Conservation (phyloP, 2,329 filamentous ascomycete species). For the Sporothrix protearum region DNA sequence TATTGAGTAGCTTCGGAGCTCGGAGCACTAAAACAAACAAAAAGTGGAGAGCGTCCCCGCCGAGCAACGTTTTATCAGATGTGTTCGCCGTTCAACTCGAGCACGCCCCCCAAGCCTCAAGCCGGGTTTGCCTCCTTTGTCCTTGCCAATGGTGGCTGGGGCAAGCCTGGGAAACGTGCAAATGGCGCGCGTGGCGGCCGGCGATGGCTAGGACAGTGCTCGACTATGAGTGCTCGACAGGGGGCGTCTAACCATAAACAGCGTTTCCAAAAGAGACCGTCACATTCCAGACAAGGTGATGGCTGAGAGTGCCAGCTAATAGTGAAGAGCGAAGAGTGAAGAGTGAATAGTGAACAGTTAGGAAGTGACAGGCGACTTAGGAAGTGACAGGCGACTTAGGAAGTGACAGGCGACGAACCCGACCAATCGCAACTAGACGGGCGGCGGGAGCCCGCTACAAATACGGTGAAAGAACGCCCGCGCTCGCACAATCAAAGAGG, state of each 20-base stretch:
- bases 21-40: background rate
- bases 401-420: too few relatives aligned
- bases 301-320: background rate
- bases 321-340: too few relatives aligned
- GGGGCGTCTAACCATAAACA: background rate
- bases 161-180: too few relatives aligned
- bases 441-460: too few relatives aligned
- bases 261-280: constrained; percentile 9
- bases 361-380: too few relatives aligned
- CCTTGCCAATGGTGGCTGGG: background rate
- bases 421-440: background rate
- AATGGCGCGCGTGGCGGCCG: background rate
- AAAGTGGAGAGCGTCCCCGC: background rate
- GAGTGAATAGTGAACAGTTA: too few relatives aligned
- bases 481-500: background rate
- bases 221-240: constrained; percentile 4
- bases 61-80: background rate
- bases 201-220: background rate
- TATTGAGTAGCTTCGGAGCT: background rate
- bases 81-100: background rate
- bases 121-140: background rate
- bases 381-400: too few relatives aligned
- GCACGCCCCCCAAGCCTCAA: too few relatives aligned
- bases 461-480: background rate
- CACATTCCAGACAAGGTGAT: background rate